phyloP scores from a whole-genome alignment of 1,284 basidiomycete species.

The Anthracocystis walkeri region DNA sequence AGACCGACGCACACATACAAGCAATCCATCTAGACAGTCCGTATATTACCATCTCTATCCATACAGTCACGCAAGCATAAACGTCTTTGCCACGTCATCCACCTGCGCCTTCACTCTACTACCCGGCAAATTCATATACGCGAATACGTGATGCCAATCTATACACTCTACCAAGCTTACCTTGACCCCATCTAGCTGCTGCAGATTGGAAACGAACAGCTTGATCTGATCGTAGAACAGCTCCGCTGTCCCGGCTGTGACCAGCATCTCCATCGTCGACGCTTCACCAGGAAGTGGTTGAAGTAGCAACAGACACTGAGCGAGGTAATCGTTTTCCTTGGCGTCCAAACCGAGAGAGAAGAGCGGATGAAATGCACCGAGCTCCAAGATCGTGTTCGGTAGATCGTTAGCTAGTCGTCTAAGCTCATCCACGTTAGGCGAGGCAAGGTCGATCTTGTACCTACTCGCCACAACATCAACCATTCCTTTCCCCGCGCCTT shows the following conservation, averaged over 20 bases:
- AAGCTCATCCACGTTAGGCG: neutral
- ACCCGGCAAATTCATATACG: constrained; percentile 32
- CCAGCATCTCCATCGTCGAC: constrained; percentile 16
- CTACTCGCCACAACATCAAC: constrained; percentile 2
- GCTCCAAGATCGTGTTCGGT: constrained; percentile 13
- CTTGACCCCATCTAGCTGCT: constrained; percentile 12
- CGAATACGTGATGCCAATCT: constrained; percentile 44
- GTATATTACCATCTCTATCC: neutral
- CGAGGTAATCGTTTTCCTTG: constrained; percentile 20
- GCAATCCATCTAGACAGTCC: neutral
- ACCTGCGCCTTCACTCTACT: constrained; percentile 24
- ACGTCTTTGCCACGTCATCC: constrained; percentile 37
- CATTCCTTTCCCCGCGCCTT: neutral
- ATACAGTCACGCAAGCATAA: constrained; percentile 25
- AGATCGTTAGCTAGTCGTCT: constrained; percentile 20
- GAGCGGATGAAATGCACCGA: constrained; percentile 40
- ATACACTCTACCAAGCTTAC: constrained; percentile 31
- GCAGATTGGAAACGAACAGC: constrained; percentile 19
- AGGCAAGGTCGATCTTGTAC: constrained; percentile 20
- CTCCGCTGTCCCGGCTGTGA: constrained; percentile 30
- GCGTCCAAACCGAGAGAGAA: constrained; percentile 25
- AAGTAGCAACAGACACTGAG: constrained; percentile 22
- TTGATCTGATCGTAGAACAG: constrained; percentile 33
- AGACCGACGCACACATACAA: neutral
- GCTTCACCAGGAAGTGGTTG: neutral